A percentile compares a stretch with the other conserved stretches of the same genome.
Evolutionary conservation across 2,329 filamentous ascomycete genomes (phyloP).

Genomic region (Myriosclerotinia duriaeana): DNA sequence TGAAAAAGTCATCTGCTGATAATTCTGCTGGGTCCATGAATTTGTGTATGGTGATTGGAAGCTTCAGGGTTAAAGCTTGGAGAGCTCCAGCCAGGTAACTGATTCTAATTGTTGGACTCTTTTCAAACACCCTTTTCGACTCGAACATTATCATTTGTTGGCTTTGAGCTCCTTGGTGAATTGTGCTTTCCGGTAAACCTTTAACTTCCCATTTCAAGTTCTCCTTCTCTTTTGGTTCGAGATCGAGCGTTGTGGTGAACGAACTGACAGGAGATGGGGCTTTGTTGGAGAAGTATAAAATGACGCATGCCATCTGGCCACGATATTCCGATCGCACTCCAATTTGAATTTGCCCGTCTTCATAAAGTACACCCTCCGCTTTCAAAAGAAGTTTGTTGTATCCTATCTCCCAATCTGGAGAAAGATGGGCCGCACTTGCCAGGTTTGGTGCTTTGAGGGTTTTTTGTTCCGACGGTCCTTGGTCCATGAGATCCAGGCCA

Average conservation of each 20-base stretch:
- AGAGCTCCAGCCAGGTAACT: constrained; percentile 92
- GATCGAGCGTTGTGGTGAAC: constrained; percentile 90
- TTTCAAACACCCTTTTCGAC: constrained; percentile 74
- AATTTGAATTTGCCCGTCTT: constrained; percentile 91
- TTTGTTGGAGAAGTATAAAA: constrained; percentile 95
- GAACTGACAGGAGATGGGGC: constrained; percentile 80
- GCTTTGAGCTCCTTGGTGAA: constrained; percentile 72
- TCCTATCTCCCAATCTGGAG: constrained; percentile 90
- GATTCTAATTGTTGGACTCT: constrained; percentile 86
- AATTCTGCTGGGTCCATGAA: constrained; percentile 94
- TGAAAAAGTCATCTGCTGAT: constrained; percentile 92
- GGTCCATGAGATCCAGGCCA: constrained; percentile 74
- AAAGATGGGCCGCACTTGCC: constrained; percentile 87
- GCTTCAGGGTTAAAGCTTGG: constrained; percentile 86
- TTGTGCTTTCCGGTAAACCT: constrained; percentile 78
- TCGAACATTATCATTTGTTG: constrained; percentile 97
- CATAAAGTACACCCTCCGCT: constrained; percentile 85
- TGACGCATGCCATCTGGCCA: constrained; percentile 90
- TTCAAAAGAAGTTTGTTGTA: constrained; percentile 79
- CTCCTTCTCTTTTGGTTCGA: constrained; percentile 64
- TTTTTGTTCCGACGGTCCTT: constrained; percentile 57
- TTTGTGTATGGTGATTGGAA: constrained; percentile 87
- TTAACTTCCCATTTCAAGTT: constrained; percentile 84
- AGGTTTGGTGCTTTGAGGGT: constrained; percentile 72
- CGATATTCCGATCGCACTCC: constrained; percentile 92